Conservation (phyloP, 2,329 filamentous ascomycete genomes). For the Stachybotrys elegans region DNA sequence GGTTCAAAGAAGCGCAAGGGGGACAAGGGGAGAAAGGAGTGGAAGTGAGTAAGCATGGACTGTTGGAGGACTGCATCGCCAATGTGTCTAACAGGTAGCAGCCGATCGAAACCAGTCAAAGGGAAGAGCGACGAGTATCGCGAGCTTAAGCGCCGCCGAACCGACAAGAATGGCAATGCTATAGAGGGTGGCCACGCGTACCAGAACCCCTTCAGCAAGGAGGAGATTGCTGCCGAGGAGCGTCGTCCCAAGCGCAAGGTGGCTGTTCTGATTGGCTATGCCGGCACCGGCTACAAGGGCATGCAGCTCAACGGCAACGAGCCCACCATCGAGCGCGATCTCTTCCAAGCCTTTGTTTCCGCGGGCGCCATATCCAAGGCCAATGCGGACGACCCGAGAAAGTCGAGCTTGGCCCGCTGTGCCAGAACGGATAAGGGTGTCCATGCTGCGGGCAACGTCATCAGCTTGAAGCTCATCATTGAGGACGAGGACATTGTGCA, state of each 20-base stretch:
- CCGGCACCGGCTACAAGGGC: conserved; percentile 92
- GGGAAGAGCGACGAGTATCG: conserved; percentile 33
- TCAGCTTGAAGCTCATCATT: conserved; percentile 91
- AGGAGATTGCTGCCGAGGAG: conserved; percentile 83
- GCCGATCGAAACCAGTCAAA: conserved; percentile 31
- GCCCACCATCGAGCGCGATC: conserved; percentile 92
- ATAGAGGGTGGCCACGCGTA: conserved; percentile 17
- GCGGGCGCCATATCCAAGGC: conserved; percentile 94
- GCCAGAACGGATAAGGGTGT: conserved; percentile 97
- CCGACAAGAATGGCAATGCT: conserved; percentile 29
- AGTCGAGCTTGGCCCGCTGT: conserved; percentile 89
- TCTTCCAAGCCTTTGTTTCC: conserved; percentile 86
- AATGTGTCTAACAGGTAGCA: conserved; percentile 29
- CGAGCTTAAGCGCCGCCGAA: conserved; percentile 37
- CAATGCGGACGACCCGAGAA: conserved; percentile 94
- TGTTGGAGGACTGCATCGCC: conserved; percentile 12
- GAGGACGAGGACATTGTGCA: conserved; percentile 83
- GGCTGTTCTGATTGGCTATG: conserved; percentile 91
- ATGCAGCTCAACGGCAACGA: conserved; percentile 84
- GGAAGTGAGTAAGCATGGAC: conserved; percentile 16
- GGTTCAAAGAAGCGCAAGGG: conserved; percentile 16
- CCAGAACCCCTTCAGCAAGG: conserved; percentile 54
- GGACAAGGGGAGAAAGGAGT: conserved; percentile 25
- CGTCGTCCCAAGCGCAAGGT: conserved; percentile 93
- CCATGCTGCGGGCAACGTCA: conserved; percentile 91